Percentiles rank a stretch among this genome's conserved stretches.
phyloP scores from a whole-genome alignment of 2,329 filamentous ascomycete genomes.

The Aspergillus persii region DNA sequence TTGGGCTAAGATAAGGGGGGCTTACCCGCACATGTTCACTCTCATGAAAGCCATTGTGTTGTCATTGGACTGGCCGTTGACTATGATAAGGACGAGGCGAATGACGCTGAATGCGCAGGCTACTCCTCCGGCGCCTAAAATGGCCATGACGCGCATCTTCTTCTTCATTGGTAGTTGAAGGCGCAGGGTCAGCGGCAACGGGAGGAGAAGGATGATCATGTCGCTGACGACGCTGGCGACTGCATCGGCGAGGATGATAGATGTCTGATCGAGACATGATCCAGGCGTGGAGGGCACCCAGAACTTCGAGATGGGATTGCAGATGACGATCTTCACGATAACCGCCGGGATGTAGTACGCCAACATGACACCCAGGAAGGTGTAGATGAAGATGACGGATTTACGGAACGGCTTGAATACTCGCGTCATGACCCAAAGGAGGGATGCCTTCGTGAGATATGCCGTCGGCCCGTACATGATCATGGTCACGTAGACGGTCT shows the following conservation, averaged over 20 bases:
- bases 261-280: constrained; percentile 27
- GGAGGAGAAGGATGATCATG: constrained; percentile 52
- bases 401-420: constrained; percentile 45
- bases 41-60: constrained; percentile 28
- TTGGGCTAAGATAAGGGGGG: constrained; percentile 5
- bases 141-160: constrained; percentile 45
- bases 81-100: constrained; percentile 25
- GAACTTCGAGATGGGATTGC: constrained; percentile 42
- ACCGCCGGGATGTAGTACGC: constrained; percentile 43
- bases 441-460: constrained; percentile 43
- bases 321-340: constrained; percentile 45
- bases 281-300: constrained; percentile 32
- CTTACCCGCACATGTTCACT: constrained; percentile 31
- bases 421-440: constrained; percentile 45
- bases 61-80: constrained; percentile 23
- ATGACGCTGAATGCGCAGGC: constrained; percentile 29
- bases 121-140: constrained; percentile 50
- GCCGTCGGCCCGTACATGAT: constrained; percentile 49
- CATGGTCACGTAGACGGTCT: constrained; percentile 45
- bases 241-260: constrained; percentile 53
- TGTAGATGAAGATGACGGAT: constrained; percentile 39
- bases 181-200: constrained; percentile 46
- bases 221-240: constrained; percentile 61
- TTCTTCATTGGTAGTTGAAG: constrained; percentile 49
- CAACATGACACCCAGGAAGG: constrained; percentile 38